Percentiles rank a stretch among this genome's conserved stretches.
Evolutionary conservation across 2,329 filamentous ascomycete genomes (phyloP).

Genomic region (Elsinoe batatas): DNA sequence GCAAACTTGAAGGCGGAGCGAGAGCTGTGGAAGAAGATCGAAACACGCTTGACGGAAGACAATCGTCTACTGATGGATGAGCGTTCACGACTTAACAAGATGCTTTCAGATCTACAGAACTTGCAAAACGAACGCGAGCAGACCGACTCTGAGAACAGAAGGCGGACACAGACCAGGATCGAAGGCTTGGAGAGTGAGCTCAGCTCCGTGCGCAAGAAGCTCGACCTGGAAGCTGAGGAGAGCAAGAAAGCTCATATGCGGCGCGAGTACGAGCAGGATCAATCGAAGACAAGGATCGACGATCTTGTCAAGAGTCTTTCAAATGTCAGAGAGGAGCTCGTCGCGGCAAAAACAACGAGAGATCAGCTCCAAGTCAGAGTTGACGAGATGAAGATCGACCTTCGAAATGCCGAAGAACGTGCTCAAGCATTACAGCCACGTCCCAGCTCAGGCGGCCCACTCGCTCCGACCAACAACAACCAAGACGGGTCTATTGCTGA

Average conservation of each 20-base stretch:
- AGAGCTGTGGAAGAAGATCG: conserved; percentile 86
- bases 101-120: conserved; percentile 76
- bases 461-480: conserved; percentile 2
- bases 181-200: conserved; percentile 75
- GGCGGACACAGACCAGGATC: conserved; percentile 66
- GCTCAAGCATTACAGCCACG: conserved; percentile 72
- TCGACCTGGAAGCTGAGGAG: conserved; percentile 75
- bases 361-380: conserved; percentile 85
- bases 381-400: conserved; percentile 77
- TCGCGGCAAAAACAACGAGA: conserved; percentile 73
- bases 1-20: conserved; percentile 93
- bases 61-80: conserved; percentile 79
- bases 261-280: conserved; percentile 82
- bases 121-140: conserved; percentile 88
- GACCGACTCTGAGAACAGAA: conserved; percentile 67
- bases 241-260: conserved; percentile 71
- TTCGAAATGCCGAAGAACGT: conserved; percentile 82
- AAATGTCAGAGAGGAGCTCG: conserved; percentile 74
- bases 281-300: conserved; percentile 84
- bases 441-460: conserved; percentile 39
- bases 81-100: conserved; percentile 68
- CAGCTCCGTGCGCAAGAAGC: conserved; percentile 65
- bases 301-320: conserved; percentile 74
- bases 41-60: conserved; percentile 77
- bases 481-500: neutral